Conservation (phyloP, 371 early-diverging fungal species). For the Catenaria anguillulae region DNA sequence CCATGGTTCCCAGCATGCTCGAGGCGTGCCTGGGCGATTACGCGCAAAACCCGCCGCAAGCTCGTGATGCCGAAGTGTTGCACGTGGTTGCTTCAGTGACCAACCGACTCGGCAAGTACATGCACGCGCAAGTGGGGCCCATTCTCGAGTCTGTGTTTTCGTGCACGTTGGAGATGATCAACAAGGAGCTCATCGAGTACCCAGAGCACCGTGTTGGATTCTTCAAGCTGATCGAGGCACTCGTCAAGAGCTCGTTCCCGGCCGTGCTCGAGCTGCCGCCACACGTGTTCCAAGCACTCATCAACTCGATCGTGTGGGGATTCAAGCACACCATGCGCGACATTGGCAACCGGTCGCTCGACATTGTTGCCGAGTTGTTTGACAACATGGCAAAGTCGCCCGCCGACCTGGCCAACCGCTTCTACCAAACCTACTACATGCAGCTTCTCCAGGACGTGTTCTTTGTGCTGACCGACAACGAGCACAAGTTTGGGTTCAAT, state of each 20-base stretch:
- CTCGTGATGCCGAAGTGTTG: slow-evolving; percentile 88
- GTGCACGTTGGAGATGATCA: slow-evolving; percentile 93
- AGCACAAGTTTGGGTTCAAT: slow-evolving; percentile 77
- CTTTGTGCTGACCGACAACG: slow-evolving; percentile 87
- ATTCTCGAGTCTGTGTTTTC: slow-evolving; percentile 88
- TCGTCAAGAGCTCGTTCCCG: slow-evolving; percentile 77
- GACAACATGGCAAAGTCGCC: slow-evolving; percentile 60
- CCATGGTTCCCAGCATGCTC: slow-evolving; percentile 77
- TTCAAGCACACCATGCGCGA: slow-evolving; percentile 97
- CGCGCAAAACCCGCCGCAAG: slow-evolving; percentile 60
- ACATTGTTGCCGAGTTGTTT: slow-evolving; percentile 69
- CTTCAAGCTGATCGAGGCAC: slow-evolving; percentile 73
- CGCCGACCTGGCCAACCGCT: slow-evolving; percentile 58
- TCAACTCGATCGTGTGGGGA: slow-evolving; percentile 92
- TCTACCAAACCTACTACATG: slow-evolving; percentile 79
- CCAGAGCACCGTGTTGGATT: slow-evolving; percentile 93
- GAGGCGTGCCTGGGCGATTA: slow-evolving; percentile 84
- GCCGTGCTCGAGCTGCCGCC: slow-evolving; percentile 68
- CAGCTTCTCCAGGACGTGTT: slow-evolving; percentile 85
- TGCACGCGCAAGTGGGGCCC: slow-evolving; percentile 62
- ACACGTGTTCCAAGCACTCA: slow-evolving; percentile 70
- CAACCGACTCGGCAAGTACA: slow-evolving; percentile 54
- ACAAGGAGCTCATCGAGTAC: slow-evolving; percentile 89
- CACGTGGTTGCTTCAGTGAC: slow-evolving; percentile 75
- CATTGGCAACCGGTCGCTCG: slow-evolving; percentile 81